phyloP scores from a whole-genome alignment of 2,329 filamentous ascomycete species.

The Immersiporthe knoxdaviesiana region DNA sequence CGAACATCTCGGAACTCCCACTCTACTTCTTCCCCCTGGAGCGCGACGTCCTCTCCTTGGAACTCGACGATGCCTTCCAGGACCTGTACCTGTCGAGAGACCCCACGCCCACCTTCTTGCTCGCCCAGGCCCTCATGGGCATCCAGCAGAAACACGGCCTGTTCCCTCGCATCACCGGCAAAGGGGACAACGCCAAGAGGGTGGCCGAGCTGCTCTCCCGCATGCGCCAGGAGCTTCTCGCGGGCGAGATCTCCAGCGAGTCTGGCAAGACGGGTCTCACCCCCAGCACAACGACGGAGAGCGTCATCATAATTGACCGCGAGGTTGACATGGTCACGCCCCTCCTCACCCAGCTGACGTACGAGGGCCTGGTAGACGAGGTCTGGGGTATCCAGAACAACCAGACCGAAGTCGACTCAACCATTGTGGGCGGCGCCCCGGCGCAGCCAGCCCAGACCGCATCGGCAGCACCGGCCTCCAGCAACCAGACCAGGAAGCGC shows the following conservation, averaged over 20 bases:
- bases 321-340: conserved; percentile 93
- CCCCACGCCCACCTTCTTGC: conserved; percentile 83
- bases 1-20: conserved; percentile 84
- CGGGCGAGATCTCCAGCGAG: conserved; percentile 73
- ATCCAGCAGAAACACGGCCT: conserved; percentile 90
- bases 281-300: conserved; percentile 87
- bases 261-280: conserved; percentile 68
- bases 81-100: conserved; percentile 92
- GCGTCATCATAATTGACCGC: conserved; percentile 90
- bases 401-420: conserved; percentile 89
- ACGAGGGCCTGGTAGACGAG: conserved; percentile 94
- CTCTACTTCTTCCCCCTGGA: conserved; percentile 91
- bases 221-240: conserved; percentile 87
- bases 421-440: conserved; percentile 81
- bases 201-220: conserved; percentile 84
- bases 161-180: conserved; percentile 92
- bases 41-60: conserved; percentile 86
- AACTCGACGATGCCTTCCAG: conserved; percentile 82
- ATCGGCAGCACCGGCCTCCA: conserved; percentile 58
- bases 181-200: conserved; percentile 90
- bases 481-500: conserved; percentile 70
- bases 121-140: conserved; percentile 91
- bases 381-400: conserved; percentile 90
- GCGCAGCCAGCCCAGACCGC: conserved; percentile 59
- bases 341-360: conserved; percentile 91